Base-by-base conservation (phyloP, 441 rosid genomes). In the Cnidoscolus chayamansa region DNA sequence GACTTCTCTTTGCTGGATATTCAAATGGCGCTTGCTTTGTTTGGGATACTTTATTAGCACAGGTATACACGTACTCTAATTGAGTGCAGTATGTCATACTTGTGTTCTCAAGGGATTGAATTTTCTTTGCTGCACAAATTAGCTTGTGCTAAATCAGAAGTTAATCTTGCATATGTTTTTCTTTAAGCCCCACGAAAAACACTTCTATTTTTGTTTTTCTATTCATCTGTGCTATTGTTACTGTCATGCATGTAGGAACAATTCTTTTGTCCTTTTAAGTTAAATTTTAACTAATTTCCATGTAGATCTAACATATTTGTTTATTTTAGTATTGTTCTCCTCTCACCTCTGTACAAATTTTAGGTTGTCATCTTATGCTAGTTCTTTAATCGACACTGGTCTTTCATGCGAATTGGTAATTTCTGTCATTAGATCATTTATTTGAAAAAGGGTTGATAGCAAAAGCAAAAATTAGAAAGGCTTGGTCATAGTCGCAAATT, bases 11-110 rank as follows among this genome's bases (percentile, higher is more conserved):
- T 68, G 90, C 94, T 40, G 94, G 93, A 47, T 96, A 93, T 71
- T 82, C 92, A 3, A 93, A 85, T 76, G 90, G 93, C 30, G 83
- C 81, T 67, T 96, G 98, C 85, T 85, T 75, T 79, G 94, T 89
- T 19, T 96, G 99, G 99, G 99, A 96, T 85, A 91, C 97, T 53
- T 82, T 91, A 62, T 83, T 93, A 84, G 92, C 97, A 53, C 78
- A 80, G 98, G 99, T 96, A 77, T 10, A 50, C 4, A 55, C 20
- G 31, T 70, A 40, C 32, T 49, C 37, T 54, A 30, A 50, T 30
- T 19, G 11, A 17, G 17, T 10, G 32, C 43, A 47, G n/a, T 3
- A 31, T 61, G 48, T n/a, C 70, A 48, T 55, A 11, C 17, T 65
- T 59, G 3, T 60, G 63, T 59, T 40, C 7, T 40, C 45, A 40